Percentiles rank a stretch among this genome's conserved stretches.
Evolutionary conservation across 2,329 filamentous ascomycete species (phyloP).

Genomic region (Aureobasidium musti): DNA sequence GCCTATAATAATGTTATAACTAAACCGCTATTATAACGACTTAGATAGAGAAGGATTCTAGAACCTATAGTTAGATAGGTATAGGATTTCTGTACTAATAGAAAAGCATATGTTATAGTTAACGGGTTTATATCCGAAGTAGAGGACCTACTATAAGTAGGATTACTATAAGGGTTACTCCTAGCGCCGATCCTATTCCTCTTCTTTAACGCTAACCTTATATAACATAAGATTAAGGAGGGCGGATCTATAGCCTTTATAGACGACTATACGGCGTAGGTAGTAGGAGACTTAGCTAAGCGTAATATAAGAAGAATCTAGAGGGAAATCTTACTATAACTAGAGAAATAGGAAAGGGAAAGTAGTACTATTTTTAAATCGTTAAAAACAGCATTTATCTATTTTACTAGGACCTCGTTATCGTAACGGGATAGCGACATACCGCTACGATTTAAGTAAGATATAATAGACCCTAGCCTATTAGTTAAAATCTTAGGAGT

Average conservation of each 20-base stretch:
- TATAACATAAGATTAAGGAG: too few relatives aligned
- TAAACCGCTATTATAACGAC: neutral
- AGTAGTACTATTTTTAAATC: slow-evolving; percentile 42
- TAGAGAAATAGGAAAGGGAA: slow-evolving; percentile 26
- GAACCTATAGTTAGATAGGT: neutral
- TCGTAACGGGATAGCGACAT: neutral
- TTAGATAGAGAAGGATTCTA: neutral
- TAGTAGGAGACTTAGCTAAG: slow-evolving; percentile 32
- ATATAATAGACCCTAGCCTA: neutral
- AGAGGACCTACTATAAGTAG: neutral
- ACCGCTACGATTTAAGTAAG: neutral
- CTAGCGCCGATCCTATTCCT: slow-evolving; percentile 33
- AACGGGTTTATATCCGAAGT: neutral
- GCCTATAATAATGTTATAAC: neutral
- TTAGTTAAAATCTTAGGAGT: slow-evolving; percentile 1
- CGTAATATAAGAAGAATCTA: slow-evolving; percentile 33
- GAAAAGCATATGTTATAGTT: neutral
- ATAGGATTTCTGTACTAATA: neutral
- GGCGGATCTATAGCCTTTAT: too few relatives aligned
- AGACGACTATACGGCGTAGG: slow-evolving; percentile 37
- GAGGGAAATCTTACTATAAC: too few relatives aligned
- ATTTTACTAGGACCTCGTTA: too few relatives aligned
- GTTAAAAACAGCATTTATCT: slow-evolving; percentile 42
- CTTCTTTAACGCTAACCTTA: too few relatives aligned
- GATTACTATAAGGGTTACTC: slow-evolving; percentile 14